Evolutionary conservation across 352 stramenopile species (phyloP), one percentile per base, ranked within the genome.

Genomic region (Phytophthora cactorum): DNA sequence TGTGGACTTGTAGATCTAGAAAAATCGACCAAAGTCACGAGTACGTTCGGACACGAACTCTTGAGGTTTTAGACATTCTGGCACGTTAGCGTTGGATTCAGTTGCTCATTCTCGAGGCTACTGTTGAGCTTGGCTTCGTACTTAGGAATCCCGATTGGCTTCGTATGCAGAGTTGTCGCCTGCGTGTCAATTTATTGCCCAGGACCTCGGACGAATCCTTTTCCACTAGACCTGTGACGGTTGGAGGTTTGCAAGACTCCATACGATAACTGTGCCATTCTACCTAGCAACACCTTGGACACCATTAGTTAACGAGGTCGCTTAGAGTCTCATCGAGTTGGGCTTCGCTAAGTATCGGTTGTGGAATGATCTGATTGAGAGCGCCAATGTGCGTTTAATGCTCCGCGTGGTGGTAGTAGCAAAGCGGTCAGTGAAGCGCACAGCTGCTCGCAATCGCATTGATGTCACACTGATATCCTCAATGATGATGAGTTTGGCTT

Each of bases 261-360:
- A 59, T 92, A 91, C 53, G 83, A 95, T 49, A 80, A 91, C 53
- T 79, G 79, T 2, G 41, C 64, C 2, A 66, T 89, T 44, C 58
- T 93, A 0, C 84, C 82, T 1, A 59, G 55, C 22, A 71, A 79
- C 9, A 89, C 93, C 59, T 68, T 95, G 14, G 39, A 75, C 31
- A 95, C 91, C 58, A 78, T 95, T 15, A 3, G 46, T 71, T 9
- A 68, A 77, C 3, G 77, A 87, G 15, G 81, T 93, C 4, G 75
- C 83, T 4, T 58, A 77, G 14, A 89, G 89, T 36, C 78, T 95
- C 10, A 85, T 93, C 12, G 83, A 90, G 55, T 91, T 83, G 11
- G 87, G 93, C 57, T 95, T 92, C 51, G 82, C 85, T 11, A 93
- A 83, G 22, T 95, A 85, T 49, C 87, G 85, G 7, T 57, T 95